Base-by-base conservation (phyloP, 768 basidiomycete species). In the Leccinum boreale region DNA sequence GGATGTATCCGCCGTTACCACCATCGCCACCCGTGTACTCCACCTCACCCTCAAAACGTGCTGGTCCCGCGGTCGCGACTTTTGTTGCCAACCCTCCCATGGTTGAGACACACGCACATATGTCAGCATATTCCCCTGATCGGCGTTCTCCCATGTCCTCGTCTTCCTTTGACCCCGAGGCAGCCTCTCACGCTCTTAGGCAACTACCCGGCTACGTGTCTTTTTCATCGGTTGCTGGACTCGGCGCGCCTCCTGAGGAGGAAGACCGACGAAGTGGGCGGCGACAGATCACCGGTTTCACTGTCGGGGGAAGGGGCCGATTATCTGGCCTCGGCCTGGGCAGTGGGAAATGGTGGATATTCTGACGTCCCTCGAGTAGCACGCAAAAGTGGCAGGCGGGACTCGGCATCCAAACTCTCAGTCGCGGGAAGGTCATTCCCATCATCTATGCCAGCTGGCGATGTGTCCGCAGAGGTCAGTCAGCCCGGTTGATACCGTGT, bases 161-260 rank as follows among this genome's bases (percentile, higher is more conserved):
- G 5, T 74, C 79, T n/a, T 62, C 74, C 4, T 89, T 89, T 76
- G 84, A 89, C 64, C 85, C 81, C 11, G 80, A 82, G 42, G 79
- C 77, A 21, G 87, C 87, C 6, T 79, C 79, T n/a, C 81, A 78
- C 31, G 79, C 80, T 55, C 81, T 85, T 60, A 77, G 76, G 24
- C 71, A 78, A 33, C 79, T 84, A 29, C 77, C 82, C 15, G 87
- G 87, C 2, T 88, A 88, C 61, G 84, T 89, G 35, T 82, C 80
- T n/a, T 89, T 89, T 56, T 78, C 84, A 42, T 80, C 78, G 50
- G 79, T 89, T 10, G 85, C 85, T 71, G 87, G 87, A 23, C 75
- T 89, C 8, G 87, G 87, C 1, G 76, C 75, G 21, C 87, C 87
- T 15, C 79, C 83, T 1, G 81, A 77, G 24, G 71, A 72, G 36